Evolutionary conservation across 2,329 filamentous ascomycete species (phyloP).

Genomic region (Aureobasidium musti): DNA sequence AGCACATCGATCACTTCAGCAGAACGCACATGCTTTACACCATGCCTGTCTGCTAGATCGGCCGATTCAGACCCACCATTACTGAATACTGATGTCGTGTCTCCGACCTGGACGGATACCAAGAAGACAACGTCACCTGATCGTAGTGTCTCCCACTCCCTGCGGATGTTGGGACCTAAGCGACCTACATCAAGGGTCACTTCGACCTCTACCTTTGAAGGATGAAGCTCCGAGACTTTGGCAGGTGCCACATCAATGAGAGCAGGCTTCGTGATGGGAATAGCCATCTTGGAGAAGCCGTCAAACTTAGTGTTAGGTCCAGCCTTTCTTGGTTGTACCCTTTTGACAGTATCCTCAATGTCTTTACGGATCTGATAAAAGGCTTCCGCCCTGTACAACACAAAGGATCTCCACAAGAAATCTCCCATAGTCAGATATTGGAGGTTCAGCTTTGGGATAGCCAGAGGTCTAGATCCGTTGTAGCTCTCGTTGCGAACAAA

Average conservation of each 20-base stretch:
- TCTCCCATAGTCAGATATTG: slow-evolving; percentile 95
- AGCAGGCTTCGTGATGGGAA: slow-evolving; percentile 81
- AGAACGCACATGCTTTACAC: slow-evolving; percentile 71
- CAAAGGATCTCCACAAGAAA: slow-evolving; percentile 93
- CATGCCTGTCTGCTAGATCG: slow-evolving; percentile 52
- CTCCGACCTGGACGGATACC: slow-evolving; percentile 68
- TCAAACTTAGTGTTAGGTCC: slow-evolving; percentile 71
- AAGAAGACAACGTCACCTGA: slow-evolving; percentile 90
- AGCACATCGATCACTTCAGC: slow-evolving; percentile 84
- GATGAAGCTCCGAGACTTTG: slow-evolving; percentile 77
- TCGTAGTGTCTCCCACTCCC: slow-evolving; percentile 86
- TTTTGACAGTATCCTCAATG: slow-evolving; percentile 77
- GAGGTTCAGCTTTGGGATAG: slow-evolving; percentile 90
- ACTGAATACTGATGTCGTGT: slow-evolving; percentile 51
- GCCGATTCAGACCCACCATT: slow-evolving; percentile 59
- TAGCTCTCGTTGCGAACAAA: slow-evolving; percentile 82
- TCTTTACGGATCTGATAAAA: slow-evolving; percentile 95
- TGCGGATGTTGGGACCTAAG: slow-evolving; percentile 71
- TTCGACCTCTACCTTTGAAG: slow-evolving; percentile 84
- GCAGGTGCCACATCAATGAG: slow-evolving; percentile 84
- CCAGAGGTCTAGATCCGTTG: slow-evolving; percentile 81
- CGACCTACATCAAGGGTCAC: slow-evolving; percentile 80
- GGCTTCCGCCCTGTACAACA: slow-evolving; percentile 84
- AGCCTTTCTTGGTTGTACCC: slow-evolving; percentile 69
- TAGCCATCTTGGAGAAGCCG: slow-evolving; percentile 88